phyloP scores from a whole-genome alignment of 2,329 filamentous ascomycete species.

The Colletotrichum tropicicola region DNA sequence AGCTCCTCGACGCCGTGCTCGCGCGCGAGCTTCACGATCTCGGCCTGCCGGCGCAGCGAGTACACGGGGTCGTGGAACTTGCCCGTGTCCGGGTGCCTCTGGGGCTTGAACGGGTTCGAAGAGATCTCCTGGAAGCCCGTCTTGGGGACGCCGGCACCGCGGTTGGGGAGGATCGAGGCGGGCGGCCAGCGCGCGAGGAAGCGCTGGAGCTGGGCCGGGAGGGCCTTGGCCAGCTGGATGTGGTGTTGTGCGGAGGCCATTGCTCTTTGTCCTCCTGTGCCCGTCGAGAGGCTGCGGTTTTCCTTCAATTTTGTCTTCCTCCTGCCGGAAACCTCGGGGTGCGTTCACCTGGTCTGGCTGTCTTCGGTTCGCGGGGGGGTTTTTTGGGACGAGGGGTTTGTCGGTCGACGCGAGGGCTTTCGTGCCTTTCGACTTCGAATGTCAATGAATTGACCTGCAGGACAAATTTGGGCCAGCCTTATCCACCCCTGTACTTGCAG shows the following conservation, averaged over 20 bases:
- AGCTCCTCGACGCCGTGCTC: constrained; percentile 83
- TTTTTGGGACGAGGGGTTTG: not conserved
- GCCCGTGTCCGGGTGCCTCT: constrained; percentile 80
- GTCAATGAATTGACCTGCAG: constrained; percentile 5
- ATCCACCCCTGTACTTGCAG: constrained; percentile 27
- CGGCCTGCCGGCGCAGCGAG: constrained; percentile 87
- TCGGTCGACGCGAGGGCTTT: not conserved
- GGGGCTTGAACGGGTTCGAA: constrained; percentile 83
- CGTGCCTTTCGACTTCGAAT: not conserved
- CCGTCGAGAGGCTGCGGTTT: not conserved
- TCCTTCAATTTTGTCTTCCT: not conserved
- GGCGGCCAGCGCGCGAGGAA: constrained; percentile 95
- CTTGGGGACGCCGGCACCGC: constrained; percentile 51
- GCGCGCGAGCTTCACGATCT: constrained; percentile 86
- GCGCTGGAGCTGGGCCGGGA: constrained; percentile 80
- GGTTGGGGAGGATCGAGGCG: constrained; percentile 63
- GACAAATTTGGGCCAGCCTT: constrained; percentile 29
- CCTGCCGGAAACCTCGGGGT: not conserved
- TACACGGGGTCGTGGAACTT: constrained; percentile 86
- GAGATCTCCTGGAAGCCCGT: constrained; percentile 64
- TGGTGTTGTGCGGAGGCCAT: constrained; percentile 39
- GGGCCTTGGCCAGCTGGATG: constrained; percentile 71
- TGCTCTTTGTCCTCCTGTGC: not conserved
- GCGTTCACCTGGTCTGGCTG: not conserved
- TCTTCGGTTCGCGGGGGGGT: not conserved